Evolutionary conservation across 2,329 filamentous ascomycete species (phyloP), one percentile per base, ranked within the genome.

Genomic region (Escovopsis sp.): DNA sequence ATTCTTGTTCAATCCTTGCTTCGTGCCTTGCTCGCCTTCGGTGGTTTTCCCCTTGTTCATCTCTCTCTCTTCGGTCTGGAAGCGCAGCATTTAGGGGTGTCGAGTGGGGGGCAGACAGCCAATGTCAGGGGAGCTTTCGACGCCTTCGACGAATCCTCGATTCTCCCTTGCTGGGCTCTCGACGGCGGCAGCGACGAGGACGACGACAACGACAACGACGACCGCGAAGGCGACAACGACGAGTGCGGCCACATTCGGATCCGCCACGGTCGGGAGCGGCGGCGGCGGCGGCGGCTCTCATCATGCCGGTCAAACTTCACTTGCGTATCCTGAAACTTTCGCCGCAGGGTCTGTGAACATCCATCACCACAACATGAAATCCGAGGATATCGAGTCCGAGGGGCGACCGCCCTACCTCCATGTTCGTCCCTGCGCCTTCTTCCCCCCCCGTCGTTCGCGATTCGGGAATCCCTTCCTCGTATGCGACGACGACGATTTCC

Each of bases 351-450:
- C 51, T 45, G 45, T 49, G 42, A 46, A 45, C 46, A 42, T 50
- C 44, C 51, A 55, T 51, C 42, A 51, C 44, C 51, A 55, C 51
- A 58, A 48, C 50, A 65, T 64, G 62, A 58, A 50, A 39, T 48
- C 56, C 48, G 55, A 59, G 36, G 57, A 64, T 54, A 55, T 65
- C 44, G 63, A 64, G 51, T 52, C 58, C 47, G 65, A 68, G 50
- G 62, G 56, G 44, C 63, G 65, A 40, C 64, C 65, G 50, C 65
- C 65, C 40, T 68, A 66, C 49, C 50, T 62, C 43, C 65, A 68
- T 52, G 64, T 67, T 53, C 45, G 64, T 59, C 43, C 26, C n/a
- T 26, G 35, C 15, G 37, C 12, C 12, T 10, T 26, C 1, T 11
- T 28, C 11, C 23, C 37, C n/a, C 5, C 37, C n/a, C 5, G 26